These are phyloP conservation scores for Trichophaea hybrida DNA, from an alignment of 2,329 filamentous ascomycete genomes.

Conservation along the genomic window DNA sequence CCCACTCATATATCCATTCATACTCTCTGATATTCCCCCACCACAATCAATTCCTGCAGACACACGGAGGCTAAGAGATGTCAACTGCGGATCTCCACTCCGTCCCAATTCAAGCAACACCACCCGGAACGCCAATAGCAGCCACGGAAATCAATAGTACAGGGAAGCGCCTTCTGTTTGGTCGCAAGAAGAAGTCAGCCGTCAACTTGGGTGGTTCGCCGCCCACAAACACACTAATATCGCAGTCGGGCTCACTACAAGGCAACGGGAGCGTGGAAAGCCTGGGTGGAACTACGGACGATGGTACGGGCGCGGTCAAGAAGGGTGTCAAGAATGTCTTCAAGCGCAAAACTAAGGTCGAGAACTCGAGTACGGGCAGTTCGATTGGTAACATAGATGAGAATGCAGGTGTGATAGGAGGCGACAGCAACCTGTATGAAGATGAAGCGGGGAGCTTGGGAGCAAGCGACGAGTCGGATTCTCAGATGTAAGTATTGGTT, in stretches of 20 bases:
- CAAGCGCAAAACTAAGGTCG: slow-evolving; percentile 15
- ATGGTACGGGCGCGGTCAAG: slow-evolving; percentile 1
- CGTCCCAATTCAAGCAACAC: neutral
- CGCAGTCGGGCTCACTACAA: slow-evolving; percentile 9
- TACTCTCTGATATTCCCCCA: too few relatives aligned
- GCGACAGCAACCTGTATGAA: slow-evolving; percentile 33
- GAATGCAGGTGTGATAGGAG: slow-evolving; percentile 29
- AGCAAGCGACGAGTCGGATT: slow-evolving; percentile 39
- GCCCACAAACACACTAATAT: slow-evolving; percentile 12
- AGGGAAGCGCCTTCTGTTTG: slow-evolving; percentile 15
- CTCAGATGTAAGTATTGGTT: slow-evolving; percentile 35
- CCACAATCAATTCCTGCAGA: too few relatives aligned
- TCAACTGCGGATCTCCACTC: neutral
- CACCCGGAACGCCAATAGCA: neutral
- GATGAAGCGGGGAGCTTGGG: slow-evolving; percentile 31
- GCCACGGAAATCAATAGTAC: neutral
- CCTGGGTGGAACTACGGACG: neutral
- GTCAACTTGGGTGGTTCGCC: slow-evolving; percentile 11
- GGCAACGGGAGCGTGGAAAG: slow-evolving; percentile 18
- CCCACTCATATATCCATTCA: too few relatives aligned
- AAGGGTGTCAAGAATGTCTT: slow-evolving; percentile 19
- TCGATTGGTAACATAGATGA: slow-evolving; percentile 19
- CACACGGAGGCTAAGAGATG: neutral
- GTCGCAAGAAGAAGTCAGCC: slow-evolving; percentile 21
- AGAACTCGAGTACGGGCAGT: slow-evolving; percentile 10